A percentile compares a stretch with the other conserved stretches of the same genome.
These are phyloP conservation scores for Coniella lustricola DNA, from an alignment of 2,329 filamentous ascomycete genomes.

Conservation along the genomic window DNA sequence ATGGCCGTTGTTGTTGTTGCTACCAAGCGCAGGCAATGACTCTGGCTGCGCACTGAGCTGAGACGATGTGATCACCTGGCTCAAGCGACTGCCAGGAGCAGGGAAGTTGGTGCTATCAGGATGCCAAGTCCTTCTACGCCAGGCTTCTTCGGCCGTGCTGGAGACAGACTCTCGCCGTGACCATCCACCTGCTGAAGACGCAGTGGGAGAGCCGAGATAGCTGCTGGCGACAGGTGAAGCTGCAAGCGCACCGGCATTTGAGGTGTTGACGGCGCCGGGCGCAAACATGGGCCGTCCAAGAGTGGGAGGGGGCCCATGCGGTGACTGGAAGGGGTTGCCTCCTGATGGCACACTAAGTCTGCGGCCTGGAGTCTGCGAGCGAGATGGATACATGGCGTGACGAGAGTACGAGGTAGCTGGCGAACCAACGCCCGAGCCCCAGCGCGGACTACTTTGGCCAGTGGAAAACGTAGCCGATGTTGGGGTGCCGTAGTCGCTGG, in stretches of 20 bases:
- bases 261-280: slow-evolving; percentile 47
- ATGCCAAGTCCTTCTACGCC: slow-evolving; percentile 85
- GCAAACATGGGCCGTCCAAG: slow-evolving; percentile 49
- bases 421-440: slow-evolving; percentile 62
- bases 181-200: slow-evolving; percentile 50
- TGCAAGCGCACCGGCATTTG: slow-evolving; percentile 48
- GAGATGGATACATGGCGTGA: slow-evolving; percentile 62
- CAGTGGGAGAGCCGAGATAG: slow-evolving; percentile 58
- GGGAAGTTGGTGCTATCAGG: slow-evolving; percentile 63
- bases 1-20: slow-evolving; percentile 39
- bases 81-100: slow-evolving; percentile 65
- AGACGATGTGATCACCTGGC: slow-evolving; percentile 65
- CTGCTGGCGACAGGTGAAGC: slow-evolving; percentile 47
- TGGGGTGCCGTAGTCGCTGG: slow-evolving; percentile 72
- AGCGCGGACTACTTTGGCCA: slow-evolving; percentile 69
- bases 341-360: slow-evolving; percentile 77
- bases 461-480: slow-evolving; percentile 77
- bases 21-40: slow-evolving; percentile 40
- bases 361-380: slow-evolving; percentile 59
- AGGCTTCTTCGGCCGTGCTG: slow-evolving; percentile 63
- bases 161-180: slow-evolving; percentile 59
- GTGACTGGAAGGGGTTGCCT: slow-evolving; percentile 65
- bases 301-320: slow-evolving; percentile 37
- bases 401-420: slow-evolving; percentile 63
- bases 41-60: slow-evolving; percentile 49